phyloP scores from a whole-genome alignment of 2,329 filamentous ascomycete species.

The Mycosphaerella arachidis region DNA sequence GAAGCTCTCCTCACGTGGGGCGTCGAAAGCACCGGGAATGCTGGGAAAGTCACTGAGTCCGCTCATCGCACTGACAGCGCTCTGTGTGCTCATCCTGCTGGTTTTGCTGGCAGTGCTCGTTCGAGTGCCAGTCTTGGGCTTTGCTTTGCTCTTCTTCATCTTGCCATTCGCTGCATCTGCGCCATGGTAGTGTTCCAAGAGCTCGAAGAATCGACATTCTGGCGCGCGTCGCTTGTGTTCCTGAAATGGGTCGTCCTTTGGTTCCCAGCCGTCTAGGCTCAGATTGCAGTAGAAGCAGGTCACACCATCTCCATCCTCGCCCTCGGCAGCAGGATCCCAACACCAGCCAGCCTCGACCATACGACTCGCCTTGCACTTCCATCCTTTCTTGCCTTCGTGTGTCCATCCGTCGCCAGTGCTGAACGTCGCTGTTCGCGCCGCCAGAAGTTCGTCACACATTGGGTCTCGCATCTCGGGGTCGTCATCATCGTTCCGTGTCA shows the following conservation, averaged over 20 bases:
- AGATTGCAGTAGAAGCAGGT: constrained; percentile 88
- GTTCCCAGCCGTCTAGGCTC: constrained; percentile 91
- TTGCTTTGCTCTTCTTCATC: constrained; percentile 31
- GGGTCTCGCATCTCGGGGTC: constrained; percentile 67
- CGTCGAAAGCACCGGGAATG: constrained; percentile 18
- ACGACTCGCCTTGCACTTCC: constrained; percentile 87
- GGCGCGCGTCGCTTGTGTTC: constrained; percentile 79
- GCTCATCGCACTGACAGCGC: constrained; percentile 24
- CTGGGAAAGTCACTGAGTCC: constrained; percentile 18
- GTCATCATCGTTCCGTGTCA: constrained; percentile 51
- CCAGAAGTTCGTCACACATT: constrained; percentile 62
- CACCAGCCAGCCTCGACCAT: constrained; percentile 92
- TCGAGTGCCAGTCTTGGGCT: constrained; percentile 19
- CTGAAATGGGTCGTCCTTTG: constrained; percentile 82
- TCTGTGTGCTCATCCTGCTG: constrained; percentile 57
- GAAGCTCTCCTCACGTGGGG: constrained; percentile 20
- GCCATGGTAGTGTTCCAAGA: constrained; percentile 48
- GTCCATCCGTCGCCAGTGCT: constrained; percentile 67
- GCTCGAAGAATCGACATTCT: constrained; percentile 75
- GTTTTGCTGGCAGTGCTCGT: constrained; percentile 56
- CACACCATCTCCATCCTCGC: constrained; percentile 75
- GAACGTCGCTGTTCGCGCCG: constrained; percentile 80
- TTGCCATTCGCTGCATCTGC: constrained; percentile 16
- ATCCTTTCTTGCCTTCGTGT: constrained; percentile 80
- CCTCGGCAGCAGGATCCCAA: constrained; percentile 76